Evolutionary conservation across 2,329 filamentous ascomycete species (phyloP), one percentile per base, ranked within the genome.

Genomic region (Didymella lethalis): DNA sequence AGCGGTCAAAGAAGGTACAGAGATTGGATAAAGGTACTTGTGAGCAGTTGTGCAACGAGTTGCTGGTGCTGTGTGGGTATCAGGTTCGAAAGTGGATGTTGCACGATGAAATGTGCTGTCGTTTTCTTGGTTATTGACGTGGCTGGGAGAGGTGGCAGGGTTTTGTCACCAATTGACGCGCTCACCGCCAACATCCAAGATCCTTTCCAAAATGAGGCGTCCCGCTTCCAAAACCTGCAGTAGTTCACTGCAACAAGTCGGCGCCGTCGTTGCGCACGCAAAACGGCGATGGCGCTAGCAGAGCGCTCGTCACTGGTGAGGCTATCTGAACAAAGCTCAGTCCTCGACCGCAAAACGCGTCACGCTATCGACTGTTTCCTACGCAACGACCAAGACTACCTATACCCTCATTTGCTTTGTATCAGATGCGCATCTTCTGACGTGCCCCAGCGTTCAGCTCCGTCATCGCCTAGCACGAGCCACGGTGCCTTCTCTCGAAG

Each of bases 401-500:
- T 28, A 5, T 2, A 25, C 14, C 32, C 16, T 43, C 16, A 50
- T 46, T 50, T 47, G n/a, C 46, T 46, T n/a, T 43, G 14, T 7
- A 70, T 38, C 31, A 65, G 12, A 54, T 68, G 67, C 20, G 66
- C 68, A 25, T 54, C 57, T 44, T 67, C 65, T 8, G 32, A 57
- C 3, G 65, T 68, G 7, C 64, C 64, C 66, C 66, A 64, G 8
- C 67, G 64, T 48, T 72, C 65, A 6, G 64, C 64, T 2, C 73
- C 69, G 49, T 75, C 72, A 11, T 74, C 72, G 12, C 69, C 62
- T 12, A 74, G 54, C 18, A 61, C 45, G 10, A 70, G 52, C 73
- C 74, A 77, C 0, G 68, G 62, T 26, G 72, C 75, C 48, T 72
- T 77, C 61, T 82, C 80, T 32, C 71, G 68, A 4, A 83, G 55